Base-by-base conservation (phyloP, 148 eudicot genomes). In the Gaultheria prostrata region DNA sequence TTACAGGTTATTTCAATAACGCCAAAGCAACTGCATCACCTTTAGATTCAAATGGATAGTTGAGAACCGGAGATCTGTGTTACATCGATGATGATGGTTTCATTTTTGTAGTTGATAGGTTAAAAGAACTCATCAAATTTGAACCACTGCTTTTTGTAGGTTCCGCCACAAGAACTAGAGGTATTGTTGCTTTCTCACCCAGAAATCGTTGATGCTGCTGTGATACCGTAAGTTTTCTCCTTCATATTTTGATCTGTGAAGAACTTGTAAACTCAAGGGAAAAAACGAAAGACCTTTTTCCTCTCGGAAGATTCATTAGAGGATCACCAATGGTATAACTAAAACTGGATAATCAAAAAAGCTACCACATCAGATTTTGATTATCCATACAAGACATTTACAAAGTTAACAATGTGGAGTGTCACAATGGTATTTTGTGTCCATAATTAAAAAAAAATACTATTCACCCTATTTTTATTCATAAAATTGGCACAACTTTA, bases 161-260 rank as follows among this genome's bases (percentile, higher is more conserved):
- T 95, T 56, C 89, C 98, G n/a, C 98, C 97, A 50, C 97, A 97
- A 79, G 98, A 95, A 82, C 83, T 93, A 54, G 98, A 95, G 82
- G 95, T 97, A 54, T 81, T 95, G 89, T 84, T 95, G 87, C 93
- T 92, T 43, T 88, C 95, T 83, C 98, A 95, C 80, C 94, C 97
- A 0, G 91, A 92, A 78, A 88, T 95, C 33, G 89, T 82, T 17
- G 98, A 97, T 85, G 95, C 91, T 83, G 99, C 97, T 89, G 99
- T 97, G 48, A 92, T 97, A 75, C 99, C 99, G 99, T 97, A 88
- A 94, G 95, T 82, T 77, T 33, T 30, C 6, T 30, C 49, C 50
- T 14, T 30, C n/a, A 1, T 32, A 1, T 6, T 6, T 61, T 13
- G 9, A 9, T 8, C 3, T 14, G 17, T 1, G 13, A 26, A 33